Conservation (phyloP, 768 basidiomycete species). For the Boletus eberwhitei region DNA sequence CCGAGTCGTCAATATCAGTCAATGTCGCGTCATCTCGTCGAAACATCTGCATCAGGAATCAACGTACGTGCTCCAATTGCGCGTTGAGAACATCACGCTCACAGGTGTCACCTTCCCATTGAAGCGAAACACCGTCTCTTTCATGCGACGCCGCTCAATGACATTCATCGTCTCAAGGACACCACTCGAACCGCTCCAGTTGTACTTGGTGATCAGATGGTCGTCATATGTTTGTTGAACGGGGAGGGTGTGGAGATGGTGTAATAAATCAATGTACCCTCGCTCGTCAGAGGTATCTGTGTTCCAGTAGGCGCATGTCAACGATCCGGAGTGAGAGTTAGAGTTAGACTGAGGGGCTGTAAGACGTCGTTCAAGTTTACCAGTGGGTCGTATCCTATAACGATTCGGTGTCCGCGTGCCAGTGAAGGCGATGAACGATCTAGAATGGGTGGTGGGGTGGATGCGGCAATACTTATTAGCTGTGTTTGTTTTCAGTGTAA, state of each 20-base stretch:
- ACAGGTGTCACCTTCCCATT: slow-evolving; percentile 9
- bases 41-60: background rate
- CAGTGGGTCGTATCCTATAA: background rate
- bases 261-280: slow-evolving; percentile 17
- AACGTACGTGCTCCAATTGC: slow-evolving; percentile 18
- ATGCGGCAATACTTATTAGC: no score
- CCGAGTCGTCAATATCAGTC: background rate
- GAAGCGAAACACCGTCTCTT: slow-evolving; percentile 12
- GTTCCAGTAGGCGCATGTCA: slow-evolving; percentile 24
- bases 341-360: background rate
- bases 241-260: slow-evolving; percentile 15
- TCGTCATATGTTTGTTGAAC: slow-evolving; percentile 16
- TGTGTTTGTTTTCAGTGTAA: no score
- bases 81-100: slow-evolving; percentile 11
- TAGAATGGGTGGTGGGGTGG: no score
- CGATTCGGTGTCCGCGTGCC: background rate
- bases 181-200: slow-evolving; percentile 9
- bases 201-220: slow-evolving; percentile 27
- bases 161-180: slow-evolving; percentile 20
- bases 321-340: background rate
- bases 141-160: slow-evolving; percentile 24
- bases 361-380: background rate
- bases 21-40: background rate
- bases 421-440: background rate
- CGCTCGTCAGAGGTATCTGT: slow-evolving; percentile 20